Base-by-base conservation (phyloP, 768 basidiomycete species). In the Xerocomellus dryophilus region DNA sequence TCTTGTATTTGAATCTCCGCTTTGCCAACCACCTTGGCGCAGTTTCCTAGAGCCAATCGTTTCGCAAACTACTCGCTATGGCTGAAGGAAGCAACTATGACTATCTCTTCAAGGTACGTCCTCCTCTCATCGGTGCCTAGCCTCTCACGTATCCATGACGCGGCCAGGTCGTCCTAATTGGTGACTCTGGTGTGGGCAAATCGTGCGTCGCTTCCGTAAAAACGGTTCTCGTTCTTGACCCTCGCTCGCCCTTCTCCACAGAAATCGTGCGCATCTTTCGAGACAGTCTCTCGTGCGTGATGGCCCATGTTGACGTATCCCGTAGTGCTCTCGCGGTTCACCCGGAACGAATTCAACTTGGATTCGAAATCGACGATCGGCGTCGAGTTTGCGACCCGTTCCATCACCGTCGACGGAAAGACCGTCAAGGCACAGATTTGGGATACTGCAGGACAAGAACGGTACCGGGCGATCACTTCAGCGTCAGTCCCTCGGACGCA, bases 361-460 rank as follows among this genome's bases (percentile, higher is more conserved):
- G 97, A 98, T 69, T 93, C 94, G 41, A 98, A 98, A 78, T 98
- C 96, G 57, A 99, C 97, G 21, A 98, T 99, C 71, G 96, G 97
- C 50, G 96, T 99, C 63, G 96, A 98, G 74, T 99, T 99, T 65
- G 97, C 96, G 4, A 98, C 96, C 39, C 84, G 97, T 66, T 90
- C 92, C 17, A 92, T 93, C 71, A 89, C 81, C 61, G 91, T 98
- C n/a, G 96, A 98, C 69, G 84, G 85, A 38, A 98, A 98, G 85
- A 94, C 86, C 3, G 83, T 99, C 63, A 98, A 98, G 74, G 96
- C 96, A 20, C 96, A 98, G 75, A 90, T 99, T 65, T 99, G 96
- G 96, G 97, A 99, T 74, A 99, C 96, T 62, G 95, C 95, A 65
- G 95, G 95, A 18, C 94, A 98, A 73, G 95, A 98, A 74, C 88